Evolutionary conservation across 495 filamentous ascomycete species (phyloP).

Genomic region (Penicillium crystallinum): DNA sequence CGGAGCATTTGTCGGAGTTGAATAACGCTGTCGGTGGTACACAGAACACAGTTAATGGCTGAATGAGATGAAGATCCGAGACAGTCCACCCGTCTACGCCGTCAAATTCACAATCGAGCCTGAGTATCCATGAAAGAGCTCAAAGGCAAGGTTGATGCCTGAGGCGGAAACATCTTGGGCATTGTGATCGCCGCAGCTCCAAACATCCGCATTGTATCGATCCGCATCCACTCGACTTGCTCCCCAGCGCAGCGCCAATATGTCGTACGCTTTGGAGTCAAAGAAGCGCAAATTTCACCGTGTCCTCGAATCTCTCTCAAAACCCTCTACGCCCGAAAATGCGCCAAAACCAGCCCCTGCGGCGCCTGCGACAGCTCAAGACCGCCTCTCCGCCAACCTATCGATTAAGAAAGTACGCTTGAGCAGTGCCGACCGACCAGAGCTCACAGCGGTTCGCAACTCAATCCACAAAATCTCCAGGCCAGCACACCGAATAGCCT

Average conservation of each 20-base stretch:
- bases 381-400: conserved; percentile 26
- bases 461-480: conserved; percentile 24
- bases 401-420: conserved; percentile 40
- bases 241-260: conserved; percentile 14
- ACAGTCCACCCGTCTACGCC: not conserved
- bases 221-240: conserved; percentile 1
- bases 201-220: conserved; percentile 4
- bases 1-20: conserved; percentile 16
- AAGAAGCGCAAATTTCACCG: conserved; percentile 54
- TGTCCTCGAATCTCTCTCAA: conserved; percentile 51
- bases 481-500: conserved; percentile 18
- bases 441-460: conserved; percentile 23
- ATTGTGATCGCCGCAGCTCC: conserved; percentile 5
- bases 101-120: not conserved
- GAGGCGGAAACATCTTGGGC: conserved; percentile 7
- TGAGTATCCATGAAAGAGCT: not conserved
- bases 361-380: conserved; percentile 20
- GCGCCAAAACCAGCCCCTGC: conserved; percentile 22
- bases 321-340: conserved; percentile 20
- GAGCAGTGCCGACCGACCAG: conserved; percentile 18
- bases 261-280: conserved; percentile 50
- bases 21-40: not conserved
- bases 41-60: not conserved
- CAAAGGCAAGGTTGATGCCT: conserved; percentile 12
- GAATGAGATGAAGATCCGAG: not conserved